Base-by-base conservation (phyloP, 208 protist genomes). In the Crithidia expoeki region DNA sequence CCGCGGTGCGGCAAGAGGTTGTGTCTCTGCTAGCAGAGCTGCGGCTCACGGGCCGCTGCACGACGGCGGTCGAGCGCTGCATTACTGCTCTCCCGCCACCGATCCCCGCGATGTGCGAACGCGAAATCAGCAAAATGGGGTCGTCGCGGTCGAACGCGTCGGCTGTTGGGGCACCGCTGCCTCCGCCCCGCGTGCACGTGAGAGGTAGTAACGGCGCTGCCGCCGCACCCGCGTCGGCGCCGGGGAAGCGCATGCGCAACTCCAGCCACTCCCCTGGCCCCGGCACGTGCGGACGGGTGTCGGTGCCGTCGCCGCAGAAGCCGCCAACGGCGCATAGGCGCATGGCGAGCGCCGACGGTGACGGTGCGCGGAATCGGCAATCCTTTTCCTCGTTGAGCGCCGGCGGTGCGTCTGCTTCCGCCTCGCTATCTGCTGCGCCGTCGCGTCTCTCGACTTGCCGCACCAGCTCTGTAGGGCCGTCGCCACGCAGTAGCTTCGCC, bases 1-100 rank as follows among this genome's bases (percentile, higher is more conserved):
- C 81, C 17, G 64, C 79, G 0, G 80, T 90, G 46, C 70, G 84
- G 12, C 49, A 78, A 17, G 80, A 85, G 10, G 75, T 69, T 25
- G 71, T 88, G 53, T 40, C 72, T 36, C 59, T 96, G 5, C 66
- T 96, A 4, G 52, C 83, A 0, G 81, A 68, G 12, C 68, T 94
- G 34, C 74, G 51, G 3, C 61, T 58, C 21, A 36, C 57, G 11
- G 62, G 56, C 2, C 62, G 56, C 5, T 55, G 56, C 28, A 57
- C 66, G 21, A 28, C 32, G 27, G 32, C 47, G 9, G 65, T 81
- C 42, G 60, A 79, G 21, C 21, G 60, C 25, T 65, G 67, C n/a
- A 71, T 76, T 19, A 71, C 75, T 21, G 56, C 74, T 17, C 62
- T 81, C 12, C 68, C 64, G 17, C 46, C 67, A 2, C 67, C 82